Conservation (phyloP, 352 stramenopile species). For the Hyaloperonospora brassicae region DNA sequence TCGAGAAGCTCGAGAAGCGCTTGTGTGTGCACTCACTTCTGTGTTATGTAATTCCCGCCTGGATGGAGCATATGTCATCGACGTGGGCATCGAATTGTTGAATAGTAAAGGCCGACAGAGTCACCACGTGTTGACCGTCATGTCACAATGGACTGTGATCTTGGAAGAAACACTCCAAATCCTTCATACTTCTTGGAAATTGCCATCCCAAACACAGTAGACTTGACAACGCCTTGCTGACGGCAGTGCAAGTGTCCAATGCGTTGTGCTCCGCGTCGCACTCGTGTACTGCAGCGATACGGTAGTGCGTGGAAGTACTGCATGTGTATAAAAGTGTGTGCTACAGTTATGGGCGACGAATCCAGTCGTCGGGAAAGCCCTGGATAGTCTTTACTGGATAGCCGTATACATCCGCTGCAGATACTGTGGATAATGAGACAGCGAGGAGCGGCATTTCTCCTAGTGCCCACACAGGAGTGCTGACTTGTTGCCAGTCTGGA, state of each 20-base stretch:
- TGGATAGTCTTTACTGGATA: constrained; percentile 29
- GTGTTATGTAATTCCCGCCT: constrained; percentile 45
- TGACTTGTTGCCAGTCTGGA: too few relatives aligned
- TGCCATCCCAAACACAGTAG: not conserved
- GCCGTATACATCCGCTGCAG: constrained; percentile 1
- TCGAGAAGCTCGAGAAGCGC: constrained; percentile 34
- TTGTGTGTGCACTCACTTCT: constrained; percentile 39
- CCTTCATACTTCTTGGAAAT: too few relatives aligned
- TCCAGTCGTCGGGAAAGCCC: constrained; percentile 50
- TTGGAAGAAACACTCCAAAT: not conserved
- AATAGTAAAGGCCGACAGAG: too few relatives aligned
- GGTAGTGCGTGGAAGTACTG: constrained; percentile 14
- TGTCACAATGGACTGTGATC: not conserved
- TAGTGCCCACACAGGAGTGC: too few relatives aligned
- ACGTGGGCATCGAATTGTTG: constrained; percentile 22
- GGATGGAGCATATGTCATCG: constrained; percentile 32
- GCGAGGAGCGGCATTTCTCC: too few relatives aligned
- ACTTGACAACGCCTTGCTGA: not conserved
- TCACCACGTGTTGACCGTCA: too few relatives aligned
- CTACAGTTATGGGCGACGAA: constrained; percentile 42
- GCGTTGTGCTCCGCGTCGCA: constrained; percentile 1
- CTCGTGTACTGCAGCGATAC: constrained; percentile 8
- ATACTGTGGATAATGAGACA: too few relatives aligned
- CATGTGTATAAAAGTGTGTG: constrained; percentile 15
- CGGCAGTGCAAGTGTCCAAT: not conserved